Evolutionary conservation across 164 flowering plant genomes (phyloP).

Genomic region (Dillenia turbinata): DNA sequence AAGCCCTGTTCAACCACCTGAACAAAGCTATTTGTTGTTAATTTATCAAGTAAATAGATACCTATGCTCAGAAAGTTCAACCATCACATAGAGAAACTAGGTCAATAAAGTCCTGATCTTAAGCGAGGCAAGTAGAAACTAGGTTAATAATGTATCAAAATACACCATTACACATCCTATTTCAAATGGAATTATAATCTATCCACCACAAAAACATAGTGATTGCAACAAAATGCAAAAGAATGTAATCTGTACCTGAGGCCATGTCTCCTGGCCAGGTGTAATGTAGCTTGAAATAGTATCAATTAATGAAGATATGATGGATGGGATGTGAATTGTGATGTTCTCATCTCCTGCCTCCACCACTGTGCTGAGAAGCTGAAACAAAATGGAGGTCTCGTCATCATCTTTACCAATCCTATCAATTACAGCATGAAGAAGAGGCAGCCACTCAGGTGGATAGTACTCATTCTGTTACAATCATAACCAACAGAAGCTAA

Average conservation of each 20-base stretch:
- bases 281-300: conserved; percentile 45
- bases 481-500: neutral
- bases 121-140: no score
- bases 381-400: conserved; percentile 44
- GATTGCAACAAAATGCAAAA: neutral
- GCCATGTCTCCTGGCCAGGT: conserved; percentile 55
- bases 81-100: no score
- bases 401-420: conserved; percentile 46
- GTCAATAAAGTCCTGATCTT: no score
- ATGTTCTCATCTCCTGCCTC: conserved; percentile 57
- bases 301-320: conserved; percentile 37
- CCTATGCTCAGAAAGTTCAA: no score
- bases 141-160: no score
- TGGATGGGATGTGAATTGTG: conserved; percentile 48
- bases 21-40: no score
- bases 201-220: neutral
- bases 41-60: no score
- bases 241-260: conserved; percentile 46
- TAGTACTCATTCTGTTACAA: conserved; percentile 61
- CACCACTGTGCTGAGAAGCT: conserved; percentile 58
- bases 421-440: conserved; percentile 52
- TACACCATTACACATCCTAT: no score
- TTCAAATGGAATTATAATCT: no score
- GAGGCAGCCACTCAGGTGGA: conserved; percentile 79
- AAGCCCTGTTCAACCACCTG: conserved; percentile 69